phyloP scores from a whole-genome alignment of 768 basidiomycete genomes.

The Lactifluus pinguis region DNA sequence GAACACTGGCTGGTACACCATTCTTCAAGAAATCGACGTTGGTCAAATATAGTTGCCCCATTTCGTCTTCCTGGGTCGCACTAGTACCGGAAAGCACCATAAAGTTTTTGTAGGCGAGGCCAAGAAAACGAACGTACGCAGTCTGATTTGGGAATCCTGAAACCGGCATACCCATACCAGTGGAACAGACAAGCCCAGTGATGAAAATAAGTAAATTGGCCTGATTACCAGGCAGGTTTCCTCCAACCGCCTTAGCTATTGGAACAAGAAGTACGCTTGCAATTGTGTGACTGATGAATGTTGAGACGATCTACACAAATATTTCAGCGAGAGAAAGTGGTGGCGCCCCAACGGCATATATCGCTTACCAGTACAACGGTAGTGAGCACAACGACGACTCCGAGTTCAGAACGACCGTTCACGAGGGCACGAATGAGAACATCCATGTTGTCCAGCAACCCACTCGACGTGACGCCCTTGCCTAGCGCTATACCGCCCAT shows the following conservation, averaged over 20 bases:
- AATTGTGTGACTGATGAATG: conserved; percentile 96
- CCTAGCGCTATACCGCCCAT: conserved; percentile 98
- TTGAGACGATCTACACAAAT: conserved; percentile 62
- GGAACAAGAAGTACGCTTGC: conserved; percentile 95
- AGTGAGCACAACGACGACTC: conserved; percentile 56
- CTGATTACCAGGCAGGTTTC: conserved; percentile 59
- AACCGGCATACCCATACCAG: conserved; percentile 98
- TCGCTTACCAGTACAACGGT: conserved; percentile 25
- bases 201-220: conserved; percentile 85
- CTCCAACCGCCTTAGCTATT: conserved; percentile 85
- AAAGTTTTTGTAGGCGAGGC: not conserved
- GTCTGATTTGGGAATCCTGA: conserved; percentile 99
- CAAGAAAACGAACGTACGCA: conserved; percentile 49
- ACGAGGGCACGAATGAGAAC: conserved; percentile 48
- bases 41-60: conserved; percentile 80
- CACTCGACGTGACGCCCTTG: conserved; percentile 84
- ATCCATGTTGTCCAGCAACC: conserved; percentile 76
- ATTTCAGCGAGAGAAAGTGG: not conserved
- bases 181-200: conserved; percentile 85
- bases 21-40: conserved; percentile 89
- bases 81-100: conserved; percentile 28
- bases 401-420: conserved; percentile 52
- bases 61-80: conserved; percentile 89
- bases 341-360: not conserved
- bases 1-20: conserved; percentile 88